Conservation (phyloP, 73 alveolate genomes). For the Durusdinium trenchii region DNA sequence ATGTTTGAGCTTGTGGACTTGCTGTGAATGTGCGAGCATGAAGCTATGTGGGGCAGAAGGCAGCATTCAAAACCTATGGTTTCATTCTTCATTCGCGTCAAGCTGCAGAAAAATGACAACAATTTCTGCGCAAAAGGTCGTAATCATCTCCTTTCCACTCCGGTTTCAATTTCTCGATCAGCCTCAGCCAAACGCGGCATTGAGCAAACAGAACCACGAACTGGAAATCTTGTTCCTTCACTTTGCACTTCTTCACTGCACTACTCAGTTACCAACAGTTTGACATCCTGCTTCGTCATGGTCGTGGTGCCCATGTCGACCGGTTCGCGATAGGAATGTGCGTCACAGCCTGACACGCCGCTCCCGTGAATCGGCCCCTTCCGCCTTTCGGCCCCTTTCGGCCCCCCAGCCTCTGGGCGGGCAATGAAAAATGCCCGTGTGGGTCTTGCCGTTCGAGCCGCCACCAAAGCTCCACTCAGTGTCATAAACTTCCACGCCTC, state of each 20-base stretch:
- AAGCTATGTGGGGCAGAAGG: not conserved
- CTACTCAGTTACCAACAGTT: not conserved
- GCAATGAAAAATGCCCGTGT: constrained; percentile 69
- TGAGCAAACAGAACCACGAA: not conserved
- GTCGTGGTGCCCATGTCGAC: constrained; percentile 82
- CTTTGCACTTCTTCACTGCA: not conserved
- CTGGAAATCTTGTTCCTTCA: not conserved
- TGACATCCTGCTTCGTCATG: constrained; percentile 38
- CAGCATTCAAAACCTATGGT: not conserved
- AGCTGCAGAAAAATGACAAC: constrained; percentile 76
- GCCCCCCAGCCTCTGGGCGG: constrained; percentile 73
- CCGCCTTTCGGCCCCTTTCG: not conserved
- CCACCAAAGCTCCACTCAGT: constrained; percentile 92
- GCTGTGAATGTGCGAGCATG: too few relatives aligned
- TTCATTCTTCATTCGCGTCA: not conserved
- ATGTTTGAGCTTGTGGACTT: too few relatives aligned
- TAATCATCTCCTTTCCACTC: constrained; percentile 87
- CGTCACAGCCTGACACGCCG: constrained; percentile 50
- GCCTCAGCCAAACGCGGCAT: constrained; percentile 2
- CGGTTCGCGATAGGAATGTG: constrained; percentile 79
- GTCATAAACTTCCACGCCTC: constrained; percentile 71
- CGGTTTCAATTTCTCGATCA: constrained; percentile 17
- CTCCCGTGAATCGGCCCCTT: not conserved
- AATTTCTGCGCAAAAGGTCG: constrained; percentile 87
- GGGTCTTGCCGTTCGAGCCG: constrained; percentile 26